Evolutionary conservation across 768 basidiomycete species (phyloP), one percentile per base, ranked within the genome.

Genomic region (Lepiota subincarnata): DNA sequence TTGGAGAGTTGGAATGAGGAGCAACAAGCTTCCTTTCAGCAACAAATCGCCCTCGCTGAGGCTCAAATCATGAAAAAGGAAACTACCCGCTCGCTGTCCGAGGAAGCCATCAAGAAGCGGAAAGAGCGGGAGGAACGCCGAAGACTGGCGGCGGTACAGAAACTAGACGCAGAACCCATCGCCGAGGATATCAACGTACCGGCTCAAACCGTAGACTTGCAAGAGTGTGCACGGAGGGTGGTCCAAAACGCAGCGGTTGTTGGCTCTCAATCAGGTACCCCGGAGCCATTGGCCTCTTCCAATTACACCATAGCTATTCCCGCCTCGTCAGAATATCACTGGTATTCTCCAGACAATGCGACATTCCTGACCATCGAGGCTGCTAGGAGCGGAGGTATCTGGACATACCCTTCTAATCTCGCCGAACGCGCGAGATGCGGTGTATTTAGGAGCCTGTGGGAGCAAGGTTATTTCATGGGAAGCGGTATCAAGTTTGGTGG

Each of bases 401-500:
- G 92, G 92, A 70, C 72, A 14, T 93, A 87, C 63, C 92, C 92
- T 0, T 68, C 75, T 3, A 84, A 73, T 2, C 69, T 80, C 1
- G 65, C 75, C 38, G 86, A 96, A 64, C 76, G 80, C 2, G 91
- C 93, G 10, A 77, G 83, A 50, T 93, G 89, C 57, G 83, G 76
- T 8, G 87, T 93, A 8, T 96, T 93, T 66, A 77, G 78, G 40
- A 84, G 83, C 58, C 66, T 97, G 11, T 92, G 89, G 87, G 81
- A 85, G 57, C 80, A 86, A 68, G 91, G 90, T 0, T 85, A 86
- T 65, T 97, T 82, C 66, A 80, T 97, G 81, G 94, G 94, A 43
- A 82, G 82, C 0, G 95, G 94, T 0, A 83, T 95, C 68, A 89
- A 88, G 67, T 99, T 99, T 63, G 97, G 97, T 5, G 95, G 94